phyloP scores from a whole-genome alignment of 257 asterid species.

The Nicotiana tomentosiformis region DNA sequence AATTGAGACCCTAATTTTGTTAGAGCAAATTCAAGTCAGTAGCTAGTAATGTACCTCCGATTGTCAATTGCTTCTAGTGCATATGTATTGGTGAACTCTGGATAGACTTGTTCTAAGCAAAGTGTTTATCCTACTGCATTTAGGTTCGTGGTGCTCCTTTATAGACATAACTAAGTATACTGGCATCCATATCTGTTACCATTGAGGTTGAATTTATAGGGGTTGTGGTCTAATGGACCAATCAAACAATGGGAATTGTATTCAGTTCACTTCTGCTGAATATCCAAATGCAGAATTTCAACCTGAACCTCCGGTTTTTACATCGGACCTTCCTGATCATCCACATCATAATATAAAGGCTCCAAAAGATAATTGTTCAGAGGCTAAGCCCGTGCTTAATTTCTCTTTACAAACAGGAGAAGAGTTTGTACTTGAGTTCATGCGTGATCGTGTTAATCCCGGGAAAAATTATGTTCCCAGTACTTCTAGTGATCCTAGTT shows the following conservation, averaged over 20 bases:
- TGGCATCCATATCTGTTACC: conserved; percentile 28
- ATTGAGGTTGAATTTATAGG: conserved; percentile 19
- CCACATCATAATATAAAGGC: conserved; percentile 31
- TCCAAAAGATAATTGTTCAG: conserved; percentile 35
- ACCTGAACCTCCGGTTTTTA: conserved; percentile 39
- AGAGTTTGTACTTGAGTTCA: conserved; percentile 85
- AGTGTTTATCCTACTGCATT: conserved; percentile 24
- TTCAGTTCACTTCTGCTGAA: conserved; percentile 33
- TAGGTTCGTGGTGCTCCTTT: conserved; percentile 33
- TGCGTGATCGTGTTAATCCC: conserved; percentile 72
- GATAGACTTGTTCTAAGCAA: conserved; percentile 28
- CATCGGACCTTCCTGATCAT: conserved; percentile 38
- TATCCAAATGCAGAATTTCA: conserved; percentile 34
- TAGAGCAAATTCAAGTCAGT: background rate
- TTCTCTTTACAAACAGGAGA: conserved; percentile 96
- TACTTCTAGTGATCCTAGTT: conserved; percentile 49
- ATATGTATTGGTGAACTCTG: conserved; percentile 24
- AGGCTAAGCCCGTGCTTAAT: conserved; percentile 65
- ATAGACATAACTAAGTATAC: conserved; percentile 23
- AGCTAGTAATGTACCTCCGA: conserved; percentile 20
- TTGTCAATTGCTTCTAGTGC: conserved; percentile 3
- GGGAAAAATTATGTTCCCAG: conserved; percentile 45
- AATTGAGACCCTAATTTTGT: background rate
- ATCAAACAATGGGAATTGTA: conserved; percentile 29
- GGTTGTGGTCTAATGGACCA: conserved; percentile 44